Evolutionary conservation across 208 protist species (phyloP), one percentile per base, ranked within the genome.

Genomic region (Trypanosoma boissoni): DNA sequence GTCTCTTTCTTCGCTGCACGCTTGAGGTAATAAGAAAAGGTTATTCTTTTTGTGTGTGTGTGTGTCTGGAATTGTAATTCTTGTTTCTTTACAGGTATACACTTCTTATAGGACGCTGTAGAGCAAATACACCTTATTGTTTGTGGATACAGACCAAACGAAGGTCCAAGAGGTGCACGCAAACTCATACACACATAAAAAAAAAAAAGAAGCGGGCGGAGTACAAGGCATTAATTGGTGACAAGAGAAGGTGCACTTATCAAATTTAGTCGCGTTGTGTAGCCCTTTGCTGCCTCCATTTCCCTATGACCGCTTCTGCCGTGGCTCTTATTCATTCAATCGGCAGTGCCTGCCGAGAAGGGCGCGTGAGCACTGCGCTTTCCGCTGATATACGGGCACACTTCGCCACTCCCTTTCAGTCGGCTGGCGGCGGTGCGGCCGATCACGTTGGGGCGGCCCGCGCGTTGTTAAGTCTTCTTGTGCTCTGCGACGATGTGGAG

Each of bases 331-430:
- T 71, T 6, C 56, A 71, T 44, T 29, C 50, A 51, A 71, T 64
- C 10, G 28, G 39, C 29, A 39, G 8, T 42, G 55, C 48, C 8
- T 59, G 64, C 18, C 64, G 67, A 26, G 73, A 78, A 3, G 68
- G 76, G 9, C 28, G 50, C 4, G 36, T 79, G 43, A 71, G 49
- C 32, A 63, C 69, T 0, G 70, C 66, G 26, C 62, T 78, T 8
- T 45, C 42, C 1, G 49, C 71, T 3, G 73, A 81, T 10, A 69
- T 91, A 14, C 79, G 74, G 51, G 66, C 60, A 45, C 62, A 75
- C 42, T 76, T 91, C 42, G 36, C 60, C 10, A 46, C 62, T 2
- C 76, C 83, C 3, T 84, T 83, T 61, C 45, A 49, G 21, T 27
- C 41, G 0, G 27, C 37, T 1, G 5, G 52, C 28, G 57, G 53